phyloP scores from a whole-genome alignment of 139 green algal genomes.

The Micromonas commoda region DNA sequence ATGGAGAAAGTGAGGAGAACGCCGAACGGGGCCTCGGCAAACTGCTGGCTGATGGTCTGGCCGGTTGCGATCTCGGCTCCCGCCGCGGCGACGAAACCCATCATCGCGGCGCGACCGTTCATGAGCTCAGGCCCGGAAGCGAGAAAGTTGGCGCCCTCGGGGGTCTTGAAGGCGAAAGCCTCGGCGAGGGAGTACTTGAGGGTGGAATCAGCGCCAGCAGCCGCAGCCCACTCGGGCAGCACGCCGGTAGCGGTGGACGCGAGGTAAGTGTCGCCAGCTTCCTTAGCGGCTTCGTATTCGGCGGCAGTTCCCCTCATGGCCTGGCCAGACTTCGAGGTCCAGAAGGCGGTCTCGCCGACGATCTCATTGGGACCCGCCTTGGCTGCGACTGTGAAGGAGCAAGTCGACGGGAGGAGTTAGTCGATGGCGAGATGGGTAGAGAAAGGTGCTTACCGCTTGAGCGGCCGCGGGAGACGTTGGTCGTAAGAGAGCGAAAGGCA shows the following conservation, averaged over 20 bases:
- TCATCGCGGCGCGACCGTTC: conserved; percentile 65
- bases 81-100: conserved; percentile 53
- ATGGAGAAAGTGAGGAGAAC: conserved; percentile 25
- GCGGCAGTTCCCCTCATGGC: neutral
- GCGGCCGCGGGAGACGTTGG: neutral
- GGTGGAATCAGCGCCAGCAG: neutral
- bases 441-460: neutral
- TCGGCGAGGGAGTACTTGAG: neutral
- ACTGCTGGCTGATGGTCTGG: conserved; percentile 48
- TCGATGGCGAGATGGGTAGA: too few species aligned
- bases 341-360: neutral
- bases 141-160: neutral
- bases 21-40: conserved; percentile 27
- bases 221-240: neutral
- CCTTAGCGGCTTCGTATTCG: neutral
- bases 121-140: conserved; percentile 59
- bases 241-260: neutral
- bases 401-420: too few species aligned
- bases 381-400: neutral
- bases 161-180: neutral
- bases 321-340: neutral
- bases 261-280: neutral
- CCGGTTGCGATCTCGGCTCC: conserved; percentile 44
- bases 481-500: neutral
- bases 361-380: neutral